Evolutionary conservation across 768 basidiomycete genomes (phyloP).

Genomic region (Leccinellum albellum): DNA sequence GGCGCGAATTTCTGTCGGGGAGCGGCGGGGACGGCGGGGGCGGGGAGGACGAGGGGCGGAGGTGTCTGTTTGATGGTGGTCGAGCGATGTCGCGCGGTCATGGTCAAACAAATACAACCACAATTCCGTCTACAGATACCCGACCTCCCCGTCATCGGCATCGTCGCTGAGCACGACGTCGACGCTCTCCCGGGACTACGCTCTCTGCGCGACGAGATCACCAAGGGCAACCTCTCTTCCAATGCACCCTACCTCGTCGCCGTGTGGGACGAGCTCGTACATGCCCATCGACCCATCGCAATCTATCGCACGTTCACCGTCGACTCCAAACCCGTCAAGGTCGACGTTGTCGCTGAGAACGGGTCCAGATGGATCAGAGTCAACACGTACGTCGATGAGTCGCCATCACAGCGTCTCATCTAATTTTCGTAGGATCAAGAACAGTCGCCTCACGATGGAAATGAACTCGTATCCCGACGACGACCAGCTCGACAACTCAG

Average conservation of each 20-base stretch:
- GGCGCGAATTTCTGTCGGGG: neutral
- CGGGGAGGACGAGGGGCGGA: slow-evolving; percentile 61
- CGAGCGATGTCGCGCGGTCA: slow-evolving; percentile 20
- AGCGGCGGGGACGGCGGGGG: neutral
- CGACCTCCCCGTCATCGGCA: slow-evolving; percentile 34
- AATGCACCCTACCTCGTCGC: slow-evolving; percentile 80
- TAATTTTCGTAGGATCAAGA: slow-evolving; percentile 59
- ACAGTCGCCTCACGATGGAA: slow-evolving; percentile 71
- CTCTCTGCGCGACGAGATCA: slow-evolving; percentile 39
- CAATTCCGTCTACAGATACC: neutral
- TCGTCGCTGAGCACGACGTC: neutral
- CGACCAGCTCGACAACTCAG: slow-evolving; percentile 63
- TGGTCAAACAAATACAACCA: neutral
- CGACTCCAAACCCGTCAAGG: slow-evolving; percentile 46
- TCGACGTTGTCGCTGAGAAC: slow-evolving; percentile 76
- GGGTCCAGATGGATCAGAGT: slow-evolving; percentile 79
- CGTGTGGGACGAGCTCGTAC: slow-evolving; percentile 76
- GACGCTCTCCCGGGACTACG: slow-evolving; percentile 38
- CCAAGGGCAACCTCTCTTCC: slow-evolving; percentile 47
- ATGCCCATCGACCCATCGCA: slow-evolving; percentile 55
- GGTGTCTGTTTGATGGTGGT: slow-evolving; percentile 11
- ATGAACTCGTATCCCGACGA: slow-evolving; percentile 76
- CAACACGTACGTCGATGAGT: slow-evolving; percentile 79
- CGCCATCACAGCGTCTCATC: neutral
- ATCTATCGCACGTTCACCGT: slow-evolving; percentile 53